Evolutionary conservation across 2,329 filamentous ascomycete genomes (phyloP).

Genomic region (Colletotrichum tropicicola): DNA sequence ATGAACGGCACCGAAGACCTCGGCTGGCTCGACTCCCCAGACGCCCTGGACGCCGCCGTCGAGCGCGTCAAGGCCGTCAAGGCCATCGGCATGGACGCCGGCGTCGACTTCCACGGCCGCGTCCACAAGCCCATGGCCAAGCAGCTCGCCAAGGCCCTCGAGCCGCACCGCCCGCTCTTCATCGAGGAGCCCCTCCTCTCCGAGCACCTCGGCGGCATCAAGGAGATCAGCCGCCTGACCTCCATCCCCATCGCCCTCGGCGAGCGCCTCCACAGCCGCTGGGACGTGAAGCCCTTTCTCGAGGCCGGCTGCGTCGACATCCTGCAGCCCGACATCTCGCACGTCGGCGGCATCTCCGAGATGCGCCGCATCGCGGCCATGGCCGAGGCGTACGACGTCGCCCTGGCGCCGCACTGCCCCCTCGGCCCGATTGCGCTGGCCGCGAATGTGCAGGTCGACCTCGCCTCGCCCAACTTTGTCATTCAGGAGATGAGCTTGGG

Average conservation of each 20-base stretch:
- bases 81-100: conserved; percentile 74
- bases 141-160: conserved; percentile 73
- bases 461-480: conserved; percentile 69
- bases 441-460: conserved; percentile 74
- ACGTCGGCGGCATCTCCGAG: conserved; percentile 79
- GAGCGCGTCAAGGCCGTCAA: conserved; percentile 76
- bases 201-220: conserved; percentile 74
- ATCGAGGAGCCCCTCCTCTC: conserved; percentile 77
- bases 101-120: conserved; percentile 81
- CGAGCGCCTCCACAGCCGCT: conserved; percentile 75
- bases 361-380: conserved; percentile 74
- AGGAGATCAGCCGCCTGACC: conserved; percentile 62
- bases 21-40: conserved; percentile 79
- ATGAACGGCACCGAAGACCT: conserved; percentile 85
- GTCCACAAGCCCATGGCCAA: conserved; percentile 85
- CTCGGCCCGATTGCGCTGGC: conserved; percentile 78
- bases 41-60: conserved; percentile 68
- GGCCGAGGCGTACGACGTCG: conserved; percentile 78
- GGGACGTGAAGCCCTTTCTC: conserved; percentile 78
- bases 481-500: conserved; percentile 84
- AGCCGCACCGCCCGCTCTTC: conserved; percentile 76
- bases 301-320: conserved; percentile 75
- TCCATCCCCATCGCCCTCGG: conserved; percentile 75
- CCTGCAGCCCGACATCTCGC: conserved; percentile 77
- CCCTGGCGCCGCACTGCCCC: conserved; percentile 78